phyloP scores from a whole-genome alignment of 768 basidiomycete species.

The Dioszegia crocea region DNA sequence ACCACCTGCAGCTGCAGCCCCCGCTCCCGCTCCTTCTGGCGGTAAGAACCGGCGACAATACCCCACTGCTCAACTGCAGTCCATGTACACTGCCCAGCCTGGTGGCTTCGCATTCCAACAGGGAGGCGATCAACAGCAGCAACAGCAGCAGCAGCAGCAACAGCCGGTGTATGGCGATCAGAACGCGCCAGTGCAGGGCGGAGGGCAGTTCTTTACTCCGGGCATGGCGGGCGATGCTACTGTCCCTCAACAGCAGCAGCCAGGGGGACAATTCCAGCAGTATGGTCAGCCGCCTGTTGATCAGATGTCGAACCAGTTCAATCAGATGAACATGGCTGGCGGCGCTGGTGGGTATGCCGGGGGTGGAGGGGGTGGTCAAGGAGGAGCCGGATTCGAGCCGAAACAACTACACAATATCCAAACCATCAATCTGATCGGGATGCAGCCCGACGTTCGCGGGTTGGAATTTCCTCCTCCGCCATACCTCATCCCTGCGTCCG shows the following conservation, averaged over 20 bases:
- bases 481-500: slow-evolving; percentile 78
- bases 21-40: slow-evolving; percentile 51
- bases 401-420: slow-evolving; percentile 60
- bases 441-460: slow-evolving; percentile 85
- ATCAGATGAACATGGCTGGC: slow-evolving; percentile 69
- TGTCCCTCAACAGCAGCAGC: slow-evolving; percentile 12
- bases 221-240: slow-evolving; percentile 14
- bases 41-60: slow-evolving; percentile 76
- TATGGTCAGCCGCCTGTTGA: slow-evolving; percentile 52
- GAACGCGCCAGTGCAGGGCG: neutral
- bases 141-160: slow-evolving; percentile 38
- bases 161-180: slow-evolving; percentile 23
- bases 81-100: slow-evolving; percentile 49
- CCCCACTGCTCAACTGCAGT: slow-evolving; percentile 77
- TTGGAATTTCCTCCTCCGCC: slow-evolving; percentile 78
- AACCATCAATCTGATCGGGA: slow-evolving; percentile 87
- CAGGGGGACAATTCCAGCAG: slow-evolving; percentile 11
- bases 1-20: slow-evolving; percentile 53
- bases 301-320: slow-evolving; percentile 75
- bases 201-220: slow-evolving; percentile 44
- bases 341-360: slow-evolving; percentile 48
- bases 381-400: slow-evolving; percentile 17
- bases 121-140: neutral
- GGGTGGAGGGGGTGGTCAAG: neutral
- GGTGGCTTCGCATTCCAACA: slow-evolving; percentile 6